Evolutionary conservation across 129 eudicot genomes (phyloP).

Genomic region (Centella asiatica): DNA sequence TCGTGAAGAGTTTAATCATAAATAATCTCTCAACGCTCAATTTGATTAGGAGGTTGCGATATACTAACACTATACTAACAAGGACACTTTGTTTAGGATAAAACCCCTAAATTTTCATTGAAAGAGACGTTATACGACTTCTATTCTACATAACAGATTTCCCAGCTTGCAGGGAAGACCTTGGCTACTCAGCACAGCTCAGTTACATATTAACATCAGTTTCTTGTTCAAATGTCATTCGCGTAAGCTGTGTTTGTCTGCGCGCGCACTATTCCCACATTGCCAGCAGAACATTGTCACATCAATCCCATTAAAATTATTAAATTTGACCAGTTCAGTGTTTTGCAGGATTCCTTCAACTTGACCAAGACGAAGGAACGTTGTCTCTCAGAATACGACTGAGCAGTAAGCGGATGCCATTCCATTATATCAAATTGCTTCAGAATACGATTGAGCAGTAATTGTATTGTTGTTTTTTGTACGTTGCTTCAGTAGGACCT

Average conservation of each 20-base stretch:
- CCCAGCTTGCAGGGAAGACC: background rate
- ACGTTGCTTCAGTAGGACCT: constrained; percentile 1
- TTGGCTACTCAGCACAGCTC: background rate
- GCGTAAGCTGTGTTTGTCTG: background rate
- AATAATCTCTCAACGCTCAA: too few relatives aligned
- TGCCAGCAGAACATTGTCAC: background rate
- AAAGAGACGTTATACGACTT: background rate
- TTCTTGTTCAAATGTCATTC: constrained; percentile 5
- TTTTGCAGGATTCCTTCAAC: background rate
- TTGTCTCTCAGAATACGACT: background rate
- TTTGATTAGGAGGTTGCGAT: too few relatives aligned
- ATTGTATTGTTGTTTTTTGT: too few relatives aligned
- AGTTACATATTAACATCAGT: background rate
- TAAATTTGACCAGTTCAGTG: background rate
- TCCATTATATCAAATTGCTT: background rate
- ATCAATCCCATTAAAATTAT: background rate
- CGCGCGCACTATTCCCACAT: background rate
- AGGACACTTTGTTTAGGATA: background rate
- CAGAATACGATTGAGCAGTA: background rate
- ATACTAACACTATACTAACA: background rate
- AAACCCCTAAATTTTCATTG: background rate
- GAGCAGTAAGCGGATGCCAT: background rate
- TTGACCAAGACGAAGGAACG: background rate
- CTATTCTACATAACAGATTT: background rate
- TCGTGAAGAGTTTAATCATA: too few relatives aligned